Percentiles rank a stretch among this genome's conserved stretches.
Evolutionary conservation across 2,329 filamentous ascomycete genomes (phyloP).

Genomic region (Trichoderma polysporum): DNA sequence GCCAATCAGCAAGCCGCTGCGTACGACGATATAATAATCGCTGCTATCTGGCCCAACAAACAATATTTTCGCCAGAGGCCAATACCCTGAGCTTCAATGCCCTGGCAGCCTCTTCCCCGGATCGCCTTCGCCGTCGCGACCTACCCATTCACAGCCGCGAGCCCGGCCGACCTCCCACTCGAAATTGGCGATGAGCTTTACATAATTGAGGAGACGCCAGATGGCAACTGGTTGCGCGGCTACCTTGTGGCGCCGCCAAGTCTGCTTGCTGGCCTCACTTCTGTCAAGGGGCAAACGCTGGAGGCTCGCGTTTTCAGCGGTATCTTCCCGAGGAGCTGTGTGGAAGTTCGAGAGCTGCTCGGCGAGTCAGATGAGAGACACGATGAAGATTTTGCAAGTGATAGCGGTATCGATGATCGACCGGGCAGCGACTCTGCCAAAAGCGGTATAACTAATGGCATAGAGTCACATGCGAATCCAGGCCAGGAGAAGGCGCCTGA

Average conservation of each 20-base stretch:
- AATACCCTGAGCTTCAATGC: conserved; percentile 58
- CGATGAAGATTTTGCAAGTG: conserved; percentile 39
- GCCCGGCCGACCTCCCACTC: conserved; percentile 87
- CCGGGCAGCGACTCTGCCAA: conserved; percentile 53
- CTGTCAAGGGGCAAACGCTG: conserved; percentile 85
- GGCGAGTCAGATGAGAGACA: conserved; percentile 65
- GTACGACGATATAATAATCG: conserved; percentile 4
- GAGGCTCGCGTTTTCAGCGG: conserved; percentile 98
- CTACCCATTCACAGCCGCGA: conserved; percentile 86
- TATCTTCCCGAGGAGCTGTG: conserved; percentile 92
- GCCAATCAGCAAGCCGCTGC: conserved; percentile 20
- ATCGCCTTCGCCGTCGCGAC: conserved; percentile 98
- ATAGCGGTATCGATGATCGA: conserved; percentile 33
- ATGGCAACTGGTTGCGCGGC: conserved; percentile 90
- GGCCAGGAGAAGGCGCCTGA: conserved; percentile 33
- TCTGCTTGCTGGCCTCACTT: conserved; percentile 86
- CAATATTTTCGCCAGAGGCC: conserved; percentile 3
- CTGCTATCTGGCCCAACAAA: conserved; percentile 16
- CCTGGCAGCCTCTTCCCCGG: conserved; percentile 93
- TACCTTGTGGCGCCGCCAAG: conserved; percentile 95
- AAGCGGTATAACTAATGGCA: conserved; percentile 47
- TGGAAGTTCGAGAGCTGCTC: conserved; percentile 90
- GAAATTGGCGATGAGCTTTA: conserved; percentile 98
- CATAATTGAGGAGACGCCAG: conserved; percentile 93
- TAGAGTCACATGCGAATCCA: conserved; percentile 38